Conservation (phyloP, 768 basidiomycete species). For the Mycena latifolia region DNA sequence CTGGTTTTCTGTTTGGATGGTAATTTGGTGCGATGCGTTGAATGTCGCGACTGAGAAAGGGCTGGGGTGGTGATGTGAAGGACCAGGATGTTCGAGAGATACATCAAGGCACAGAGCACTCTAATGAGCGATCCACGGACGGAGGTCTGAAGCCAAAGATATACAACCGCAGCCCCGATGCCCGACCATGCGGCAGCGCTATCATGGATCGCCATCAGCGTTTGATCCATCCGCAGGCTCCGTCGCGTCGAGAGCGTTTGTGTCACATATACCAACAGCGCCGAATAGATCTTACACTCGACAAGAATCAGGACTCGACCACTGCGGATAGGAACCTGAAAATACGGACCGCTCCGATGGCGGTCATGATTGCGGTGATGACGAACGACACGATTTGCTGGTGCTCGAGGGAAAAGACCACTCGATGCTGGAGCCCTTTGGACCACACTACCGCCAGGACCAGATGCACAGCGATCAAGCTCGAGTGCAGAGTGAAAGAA, state of each 20-base stretch:
- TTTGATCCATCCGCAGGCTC: not conserved
- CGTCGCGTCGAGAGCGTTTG: not conserved
- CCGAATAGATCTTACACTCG: not conserved
- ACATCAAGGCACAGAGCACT: not conserved
- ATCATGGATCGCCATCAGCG: no score
- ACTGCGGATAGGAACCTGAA: not conserved
- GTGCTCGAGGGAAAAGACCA: not conserved
- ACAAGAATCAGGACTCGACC: not conserved
- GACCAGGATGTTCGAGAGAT: not conserved
- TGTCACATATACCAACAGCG: not conserved
- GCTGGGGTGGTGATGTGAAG: not conserved
- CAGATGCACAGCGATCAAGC: not conserved
- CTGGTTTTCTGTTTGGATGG: not conserved
- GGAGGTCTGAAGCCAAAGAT: not conserved
- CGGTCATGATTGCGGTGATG: not conserved
- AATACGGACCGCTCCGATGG: not conserved
- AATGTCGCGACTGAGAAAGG: not conserved
- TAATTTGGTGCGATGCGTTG: not conserved
- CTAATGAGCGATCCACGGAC: not conserved
- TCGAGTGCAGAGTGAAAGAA: not conserved
- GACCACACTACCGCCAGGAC: not conserved
- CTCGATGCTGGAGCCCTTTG: not conserved
- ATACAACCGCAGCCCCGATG: not conserved
- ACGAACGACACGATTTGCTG: not conserved
- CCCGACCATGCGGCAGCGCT: no score